These are phyloP conservation scores for Sugiyamaella marilandica DNA, from an alignment of 805 yeast genomes.

Conservation along the genomic window DNA sequence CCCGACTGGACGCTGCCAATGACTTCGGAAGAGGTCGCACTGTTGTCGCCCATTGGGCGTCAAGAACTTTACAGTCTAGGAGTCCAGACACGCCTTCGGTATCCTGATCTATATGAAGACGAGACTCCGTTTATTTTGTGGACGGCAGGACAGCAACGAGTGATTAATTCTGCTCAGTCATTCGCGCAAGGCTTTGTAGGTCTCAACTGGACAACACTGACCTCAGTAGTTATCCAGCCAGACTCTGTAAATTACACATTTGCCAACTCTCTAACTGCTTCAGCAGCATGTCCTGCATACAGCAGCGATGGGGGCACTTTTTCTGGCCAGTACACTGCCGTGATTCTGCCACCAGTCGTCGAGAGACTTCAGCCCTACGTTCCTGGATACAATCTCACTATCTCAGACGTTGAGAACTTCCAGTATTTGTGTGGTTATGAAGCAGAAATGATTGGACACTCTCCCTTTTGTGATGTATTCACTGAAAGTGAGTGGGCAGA, in stretches of 20 bases:
- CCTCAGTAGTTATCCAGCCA: not conserved
- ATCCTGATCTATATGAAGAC: not conserved
- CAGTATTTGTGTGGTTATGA: slow-evolving; percentile 49
- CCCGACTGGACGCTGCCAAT: slow-evolving; percentile 18
- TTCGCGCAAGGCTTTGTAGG: slow-evolving; percentile 30
- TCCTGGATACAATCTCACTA: slow-evolving; percentile 36
- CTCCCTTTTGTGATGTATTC: slow-evolving; percentile 36
- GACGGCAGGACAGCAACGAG: slow-evolving; percentile 5
- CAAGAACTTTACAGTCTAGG: not conserved
- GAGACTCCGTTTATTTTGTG: not conserved
- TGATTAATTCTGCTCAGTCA: slow-evolving; percentile 26
- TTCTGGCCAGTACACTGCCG: not conserved
- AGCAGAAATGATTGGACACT: slow-evolving; percentile 44
- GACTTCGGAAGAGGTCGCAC: not conserved
- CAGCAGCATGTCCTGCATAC: slow-evolving; percentile 1
- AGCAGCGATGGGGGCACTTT: not conserved
- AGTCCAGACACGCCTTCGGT: not conserved
- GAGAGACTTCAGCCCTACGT: slow-evolving; percentile 24
- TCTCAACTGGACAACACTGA: slow-evolving; percentile 18
- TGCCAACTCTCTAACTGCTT: not conserved
- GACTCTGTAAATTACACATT: slow-evolving; percentile 1
- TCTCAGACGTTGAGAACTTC: slow-evolving; percentile 38
- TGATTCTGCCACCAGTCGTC: slow-evolving; percentile 20
- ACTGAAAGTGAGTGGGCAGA: slow-evolving; percentile 28
- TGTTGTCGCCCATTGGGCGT: not conserved